A percentile compares a stretch with the other conserved stretches of the same genome.
Conservation (phyloP, 345 rosid genomes). For the Gossypium ekmanianum region DNA sequence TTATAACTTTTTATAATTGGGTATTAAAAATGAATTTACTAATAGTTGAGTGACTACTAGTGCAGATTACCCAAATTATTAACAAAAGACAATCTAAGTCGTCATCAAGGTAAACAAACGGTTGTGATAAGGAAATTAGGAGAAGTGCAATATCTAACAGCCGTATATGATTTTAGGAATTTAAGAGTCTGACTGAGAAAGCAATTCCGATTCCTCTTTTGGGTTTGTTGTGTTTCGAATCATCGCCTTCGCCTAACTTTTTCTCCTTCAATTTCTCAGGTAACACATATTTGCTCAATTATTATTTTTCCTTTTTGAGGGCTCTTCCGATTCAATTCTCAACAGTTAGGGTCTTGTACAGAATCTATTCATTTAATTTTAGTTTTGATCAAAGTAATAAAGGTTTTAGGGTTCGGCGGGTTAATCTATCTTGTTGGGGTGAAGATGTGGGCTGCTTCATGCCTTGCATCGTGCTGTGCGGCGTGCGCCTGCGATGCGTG, state of each 20-base stretch:
- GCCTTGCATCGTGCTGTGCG: slow-evolving; percentile 98
- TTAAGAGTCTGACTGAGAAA: not conserved
- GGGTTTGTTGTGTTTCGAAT: not conserved
- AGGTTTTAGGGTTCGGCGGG: slow-evolving; percentile 3
- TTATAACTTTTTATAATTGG: too few species aligned
- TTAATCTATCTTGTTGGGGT: slow-evolving; percentile 12
- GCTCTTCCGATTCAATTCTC: not conserved
- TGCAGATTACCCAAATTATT: too few species aligned
- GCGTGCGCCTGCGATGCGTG: slow-evolving; percentile 98
- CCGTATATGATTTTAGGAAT: not conserved
- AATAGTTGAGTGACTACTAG: too few species aligned
- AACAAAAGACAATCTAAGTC: too few species aligned
- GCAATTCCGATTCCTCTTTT: not conserved
- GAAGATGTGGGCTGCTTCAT: slow-evolving; percentile 97
- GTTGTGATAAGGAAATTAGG: too few species aligned
- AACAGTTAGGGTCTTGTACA: not conserved
- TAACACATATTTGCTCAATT: not conserved
- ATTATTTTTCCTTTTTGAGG: not conserved
- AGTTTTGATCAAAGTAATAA: not conserved
- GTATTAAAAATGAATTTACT: too few species aligned
- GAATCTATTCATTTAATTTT: not conserved
- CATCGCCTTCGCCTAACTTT: not conserved
- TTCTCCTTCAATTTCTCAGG: slow-evolving; percentile 14
- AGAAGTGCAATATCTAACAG: not conserved
- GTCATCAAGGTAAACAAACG: too few species aligned